These are phyloP conservation scores for Clitoria ternatea DNA, from an alignment of 306 rosid species.

Conservation along the genomic window DNA sequence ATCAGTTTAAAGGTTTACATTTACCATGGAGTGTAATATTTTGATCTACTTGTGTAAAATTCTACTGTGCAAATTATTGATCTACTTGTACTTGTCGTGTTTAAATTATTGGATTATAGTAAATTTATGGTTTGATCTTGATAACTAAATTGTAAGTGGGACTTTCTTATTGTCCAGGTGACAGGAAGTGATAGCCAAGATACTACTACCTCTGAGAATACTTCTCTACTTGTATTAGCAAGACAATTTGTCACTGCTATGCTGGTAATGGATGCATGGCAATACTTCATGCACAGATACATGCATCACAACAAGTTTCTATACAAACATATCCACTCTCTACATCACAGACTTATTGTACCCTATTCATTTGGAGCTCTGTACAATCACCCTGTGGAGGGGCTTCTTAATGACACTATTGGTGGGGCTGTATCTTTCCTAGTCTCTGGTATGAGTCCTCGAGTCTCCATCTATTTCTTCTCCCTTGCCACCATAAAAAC, in stretches of 20 bases:
- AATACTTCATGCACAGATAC: constrained; percentile 93
- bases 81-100: not conserved
- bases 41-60: not conserved
- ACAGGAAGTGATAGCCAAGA: constrained; percentile 51
- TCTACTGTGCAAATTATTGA: not conserved
- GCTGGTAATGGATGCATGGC: constrained; percentile 96
- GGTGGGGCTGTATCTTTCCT: constrained; percentile 95
- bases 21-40: not conserved
- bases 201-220: constrained; percentile 23
- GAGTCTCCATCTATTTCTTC: constrained; percentile 90
- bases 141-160: constrained; percentile 8
- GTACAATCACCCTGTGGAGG: constrained; percentile 95
- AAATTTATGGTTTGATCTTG: constrained; percentile 13
- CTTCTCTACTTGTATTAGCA: constrained; percentile 47
- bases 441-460: constrained; percentile 84
- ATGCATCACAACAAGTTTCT: constrained; percentile 96
- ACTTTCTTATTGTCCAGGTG: constrained; percentile 46
- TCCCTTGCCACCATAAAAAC: constrained; percentile 94
- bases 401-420: constrained; percentile 86
- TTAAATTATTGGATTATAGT: not conserved
- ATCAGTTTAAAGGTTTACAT: not conserved
- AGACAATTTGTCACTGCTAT: constrained; percentile 78
- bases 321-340: constrained; percentile 92
- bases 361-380: constrained; percentile 93
- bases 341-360: constrained; percentile 83